phyloP scores from a whole-genome alignment of 2,329 filamentous ascomycete genomes.

The Colletotrichum graminicola region DNA sequence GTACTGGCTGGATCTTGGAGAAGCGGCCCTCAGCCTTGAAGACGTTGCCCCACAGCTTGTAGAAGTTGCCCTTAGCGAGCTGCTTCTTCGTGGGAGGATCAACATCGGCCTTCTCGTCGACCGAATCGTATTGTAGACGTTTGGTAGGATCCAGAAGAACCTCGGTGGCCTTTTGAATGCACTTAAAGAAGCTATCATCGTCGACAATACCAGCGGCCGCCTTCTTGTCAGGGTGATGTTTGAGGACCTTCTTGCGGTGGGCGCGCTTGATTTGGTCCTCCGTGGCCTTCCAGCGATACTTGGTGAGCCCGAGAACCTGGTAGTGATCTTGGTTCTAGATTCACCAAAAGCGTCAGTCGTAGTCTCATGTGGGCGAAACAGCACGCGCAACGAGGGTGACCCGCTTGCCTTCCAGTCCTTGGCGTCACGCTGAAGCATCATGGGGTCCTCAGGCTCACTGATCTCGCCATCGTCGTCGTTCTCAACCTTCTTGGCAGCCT shows the following conservation, averaged over 20 bases:
- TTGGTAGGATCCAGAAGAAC: slow-evolving; percentile 91
- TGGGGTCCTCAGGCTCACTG: slow-evolving; percentile 91
- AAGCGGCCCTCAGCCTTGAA: slow-evolving; percentile 95
- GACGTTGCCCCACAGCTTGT: slow-evolving; percentile 91
- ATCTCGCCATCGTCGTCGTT: slow-evolving; percentile 91
- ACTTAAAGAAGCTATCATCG: slow-evolving; percentile 99
- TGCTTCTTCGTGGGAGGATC: slow-evolving; percentile 95
- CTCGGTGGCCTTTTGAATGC: slow-evolving; percentile 98
- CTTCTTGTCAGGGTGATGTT: slow-evolving; percentile 99
- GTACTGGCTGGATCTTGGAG: slow-evolving; percentile 91
- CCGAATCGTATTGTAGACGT: slow-evolving; percentile 95
- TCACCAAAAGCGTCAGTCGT: slow-evolving; percentile 8
- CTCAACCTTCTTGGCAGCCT: slow-evolving; percentile 95
- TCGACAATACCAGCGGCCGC: slow-evolving; percentile 88
- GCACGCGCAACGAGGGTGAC: neutral
- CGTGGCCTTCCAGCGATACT: slow-evolving; percentile 91
- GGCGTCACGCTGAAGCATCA: slow-evolving; percentile 91
- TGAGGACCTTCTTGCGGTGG: slow-evolving; percentile 99
- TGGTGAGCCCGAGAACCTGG: slow-evolving; percentile 91
- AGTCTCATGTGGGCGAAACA: neutral
- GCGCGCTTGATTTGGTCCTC: slow-evolving; percentile 99
- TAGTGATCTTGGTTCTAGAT: slow-evolving; percentile 95
- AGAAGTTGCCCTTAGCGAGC: slow-evolving; percentile 86
- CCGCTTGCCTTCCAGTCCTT: slow-evolving; percentile 96
- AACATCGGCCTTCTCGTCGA: slow-evolving; percentile 93